Evolutionary conservation across 2,329 filamentous ascomycete species (phyloP).

Genomic region (Cercospora brassicicola): DNA sequence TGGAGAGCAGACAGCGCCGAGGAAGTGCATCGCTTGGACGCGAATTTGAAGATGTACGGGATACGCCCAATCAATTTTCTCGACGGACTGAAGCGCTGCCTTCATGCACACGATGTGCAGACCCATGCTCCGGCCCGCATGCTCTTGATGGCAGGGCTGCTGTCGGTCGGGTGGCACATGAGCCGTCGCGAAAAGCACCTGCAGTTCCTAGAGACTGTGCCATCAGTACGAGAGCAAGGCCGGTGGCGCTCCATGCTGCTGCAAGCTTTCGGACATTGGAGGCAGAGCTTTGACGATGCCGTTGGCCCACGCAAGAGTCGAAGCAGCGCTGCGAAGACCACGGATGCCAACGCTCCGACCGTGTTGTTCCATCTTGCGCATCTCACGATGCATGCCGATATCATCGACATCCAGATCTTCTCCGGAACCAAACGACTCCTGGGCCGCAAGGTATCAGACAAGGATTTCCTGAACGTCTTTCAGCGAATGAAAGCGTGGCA

Average conservation of each 20-base stretch:
- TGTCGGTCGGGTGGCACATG: slow-evolving; percentile 95
- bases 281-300: slow-evolving; percentile 80
- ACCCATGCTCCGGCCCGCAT: slow-evolving; percentile 90
- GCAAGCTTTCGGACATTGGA: slow-evolving; percentile 88
- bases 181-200: slow-evolving; percentile 91
- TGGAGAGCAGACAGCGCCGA: slow-evolving; percentile 86
- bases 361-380: slow-evolving; percentile 89
- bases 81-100: slow-evolving; percentile 81
- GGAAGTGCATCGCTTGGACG: slow-evolving; percentile 79
- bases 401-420: slow-evolving; percentile 92
- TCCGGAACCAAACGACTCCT: slow-evolving; percentile 80
- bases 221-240: slow-evolving; percentile 78
- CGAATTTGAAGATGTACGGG: slow-evolving; percentile 73
- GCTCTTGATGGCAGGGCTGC: slow-evolving; percentile 83
- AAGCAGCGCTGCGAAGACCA: slow-evolving; percentile 35
- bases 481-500: slow-evolving; percentile 87
- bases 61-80: slow-evolving; percentile 83
- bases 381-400: slow-evolving; percentile 94
- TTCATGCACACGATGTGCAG: slow-evolving; percentile 76
- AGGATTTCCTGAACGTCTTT: slow-evolving; percentile 76
- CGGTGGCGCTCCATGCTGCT: slow-evolving; percentile 85
- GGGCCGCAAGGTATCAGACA: slow-evolving; percentile 75
- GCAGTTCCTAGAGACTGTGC: slow-evolving; percentile 76
- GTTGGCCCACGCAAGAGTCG: slow-evolving; percentile 53
- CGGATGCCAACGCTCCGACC: slow-evolving; percentile 60